Base-by-base conservation (phyloP, 352 stramenopile genomes). In the Pythium pyrilobum region DNA sequence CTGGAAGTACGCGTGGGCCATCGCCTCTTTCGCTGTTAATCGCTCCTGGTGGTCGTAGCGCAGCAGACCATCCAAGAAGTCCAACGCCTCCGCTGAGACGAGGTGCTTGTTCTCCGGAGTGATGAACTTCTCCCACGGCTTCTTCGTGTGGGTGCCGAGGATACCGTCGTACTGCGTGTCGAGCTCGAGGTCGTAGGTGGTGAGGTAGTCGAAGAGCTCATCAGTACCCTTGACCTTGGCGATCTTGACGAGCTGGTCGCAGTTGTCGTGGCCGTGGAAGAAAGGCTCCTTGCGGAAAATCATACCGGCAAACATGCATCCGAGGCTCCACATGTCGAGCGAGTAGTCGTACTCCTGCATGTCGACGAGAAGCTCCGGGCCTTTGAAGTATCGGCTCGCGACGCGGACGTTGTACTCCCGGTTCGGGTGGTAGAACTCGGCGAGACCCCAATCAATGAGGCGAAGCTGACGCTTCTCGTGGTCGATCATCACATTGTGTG, bases 401-500 rank as follows among this genome's bases (percentile, higher is more conserved):
- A 99, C 97, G 33, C 97, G 85, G 13, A 99, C 97, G 71, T 99
- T 99, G 83, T 99, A 99, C 77, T 99, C 96, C 44, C 95, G 77
- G 39, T 96, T 89, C 2, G 81, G 96, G 68, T 99, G 96, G 74
- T 99, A 99, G 65, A 99, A 99, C 79, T 99, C 97, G 2, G 97
- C 97, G 38, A 99, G 83, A 39, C 97, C 97, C 97, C 97, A 99
- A 77, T 99, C 97, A 64, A 99, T 99, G 11, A 99, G 71, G 18
- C 96, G 85, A 21, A 99, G 78, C 74, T 98, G 87, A 27, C 96
- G 86, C 65, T 98, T 98, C 52, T 98, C 94, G 61, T 99, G 96
- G 72, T 99, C 97, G 68, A 99, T 99, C 95, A 99, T 99, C 38
- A 99, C 96, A 69, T 99, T 99, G 76, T 99, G 96, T 16, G 97